Percentiles rank a stretch among this genome's conserved stretches.
These are phyloP conservation scores for Magnusiomyces clavatus DNA, from an alignment of 1,139 yeast species.

Conservation along the genomic window DNA sequence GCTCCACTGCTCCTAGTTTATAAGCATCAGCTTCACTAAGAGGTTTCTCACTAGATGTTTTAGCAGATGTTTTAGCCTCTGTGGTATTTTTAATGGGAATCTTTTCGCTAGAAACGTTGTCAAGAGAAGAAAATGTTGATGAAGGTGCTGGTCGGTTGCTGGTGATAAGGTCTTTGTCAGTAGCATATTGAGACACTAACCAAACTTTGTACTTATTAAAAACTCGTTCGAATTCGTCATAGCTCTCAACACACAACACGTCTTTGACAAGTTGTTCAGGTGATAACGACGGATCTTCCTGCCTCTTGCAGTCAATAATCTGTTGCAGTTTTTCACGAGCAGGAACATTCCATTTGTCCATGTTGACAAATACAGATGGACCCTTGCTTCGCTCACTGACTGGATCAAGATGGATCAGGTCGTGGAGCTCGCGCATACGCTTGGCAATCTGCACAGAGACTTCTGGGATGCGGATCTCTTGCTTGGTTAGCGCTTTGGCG, in stretches of 20 bases:
- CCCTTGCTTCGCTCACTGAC: conserved; percentile 44
- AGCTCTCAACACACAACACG: conserved; percentile 10
- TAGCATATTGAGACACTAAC: conserved; percentile 49
- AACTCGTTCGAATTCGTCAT: conserved; percentile 10
- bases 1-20: conserved; percentile 4
- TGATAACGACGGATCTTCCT: conserved; percentile 9
- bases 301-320: conserved; percentile 12
- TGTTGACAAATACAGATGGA: conserved; percentile 63
- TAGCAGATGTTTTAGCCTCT: neutral
- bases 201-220: conserved; percentile 51
- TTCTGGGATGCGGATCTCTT: conserved; percentile 65
- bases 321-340: conserved; percentile 41
- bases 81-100: too few relatives aligned
- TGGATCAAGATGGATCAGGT: conserved; percentile 57
- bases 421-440: conserved; percentile 92
- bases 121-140: too few relatives aligned
- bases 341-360: conserved; percentile 61
- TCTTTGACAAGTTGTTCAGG: conserved; percentile 15
- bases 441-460: conserved; percentile 83
- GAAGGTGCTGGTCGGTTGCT: too few relatives aligned
- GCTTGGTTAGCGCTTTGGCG: conserved; percentile 63
- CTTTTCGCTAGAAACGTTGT: too few relatives aligned
- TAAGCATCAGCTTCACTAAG: too few relatives aligned
- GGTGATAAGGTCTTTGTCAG: too few relatives aligned
- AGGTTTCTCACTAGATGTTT: too few relatives aligned